Evolutionary conservation across 1,139 yeast species (phyloP), one percentile per base, ranked within the genome.

Genomic region (Geotrichum klebahnii): DNA sequence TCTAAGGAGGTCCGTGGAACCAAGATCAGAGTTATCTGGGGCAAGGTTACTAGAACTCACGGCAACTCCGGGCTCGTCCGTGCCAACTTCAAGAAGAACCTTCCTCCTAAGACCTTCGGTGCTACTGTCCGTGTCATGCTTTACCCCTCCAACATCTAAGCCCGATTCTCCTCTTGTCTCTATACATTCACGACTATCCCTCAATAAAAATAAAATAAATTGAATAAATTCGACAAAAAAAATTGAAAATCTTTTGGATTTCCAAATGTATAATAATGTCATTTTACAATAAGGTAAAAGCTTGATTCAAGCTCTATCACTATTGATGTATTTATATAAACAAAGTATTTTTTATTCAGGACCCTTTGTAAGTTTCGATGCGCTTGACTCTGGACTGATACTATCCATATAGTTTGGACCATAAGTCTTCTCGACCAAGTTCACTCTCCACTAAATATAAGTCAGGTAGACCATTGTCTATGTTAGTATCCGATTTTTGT

Each of bases 21-120:
- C 69, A 90, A 92, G 82, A 86, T 92, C 80, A 88, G 98, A 82
- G 97, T 92, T 71, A 89, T 92, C 80, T 92, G 98, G 98, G 98
- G 98, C 52, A 69, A 70, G 65, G 59, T 92, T 67, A 80, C 95
- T 79, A 89, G 97, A 84, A 79, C 97, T 67, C 98, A 92, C 85
- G 98, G 98, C 77, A 87, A 84, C 92, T 80, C 85, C 70, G 98
- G 98, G 79, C 79, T 87, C 67, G 97, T 92, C 68, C 92, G 98
- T 80, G 97, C 98, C 72, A 87, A 82, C 79, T 92, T 92, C 94
- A 90, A 87, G 80, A 83, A 87, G 79, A 92, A 92, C 90, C 85
- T 92, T 73, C 98, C 98, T 77, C 90, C 98, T 69, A 89, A 90
- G 87, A 88, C 97, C 68, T 89, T 92, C 75, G 98, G 98, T 80